phyloP scores from a whole-genome alignment of 2,329 filamentous ascomycete genomes.

The Leptographium galeiforme region DNA sequence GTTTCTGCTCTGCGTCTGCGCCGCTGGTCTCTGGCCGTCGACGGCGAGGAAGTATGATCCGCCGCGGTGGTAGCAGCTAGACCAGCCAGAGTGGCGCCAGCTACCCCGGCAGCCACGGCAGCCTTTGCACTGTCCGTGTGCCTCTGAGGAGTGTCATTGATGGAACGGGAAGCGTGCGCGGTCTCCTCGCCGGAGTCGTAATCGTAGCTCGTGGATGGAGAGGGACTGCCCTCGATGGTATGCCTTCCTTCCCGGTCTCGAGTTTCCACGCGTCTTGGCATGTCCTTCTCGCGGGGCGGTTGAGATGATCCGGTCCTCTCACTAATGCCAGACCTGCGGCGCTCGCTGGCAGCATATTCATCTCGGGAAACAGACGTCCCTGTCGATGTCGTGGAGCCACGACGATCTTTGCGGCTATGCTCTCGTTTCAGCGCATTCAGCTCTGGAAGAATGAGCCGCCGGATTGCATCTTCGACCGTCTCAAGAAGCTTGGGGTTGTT shows the following conservation, averaged over 20 bases:
- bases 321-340: slow-evolving; percentile 46
- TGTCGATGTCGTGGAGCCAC: slow-evolving; percentile 49
- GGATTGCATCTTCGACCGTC: slow-evolving; percentile 87
- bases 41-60: slow-evolving; percentile 25
- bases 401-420: slow-evolving; percentile 61
- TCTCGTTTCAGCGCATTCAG: slow-evolving; percentile 84
- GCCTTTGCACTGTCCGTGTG: slow-evolving; percentile 29
- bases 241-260: slow-evolving; percentile 42
- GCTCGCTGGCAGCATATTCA: slow-evolving; percentile 39
- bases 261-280: slow-evolving; percentile 25
- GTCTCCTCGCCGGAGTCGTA: slow-evolving; percentile 24
- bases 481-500: slow-evolving; percentile 86
- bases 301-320: slow-evolving; percentile 26
- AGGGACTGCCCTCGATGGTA: slow-evolving; percentile 35
- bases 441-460: slow-evolving; percentile 79
- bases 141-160: slow-evolving; percentile 32
- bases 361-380: slow-evolving; percentile 41
- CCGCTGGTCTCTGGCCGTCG: slow-evolving; percentile 37
- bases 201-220: slow-evolving; percentile 17
- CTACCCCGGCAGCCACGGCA: slow-evolving; percentile 28
- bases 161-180: background rate
- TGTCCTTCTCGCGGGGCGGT: slow-evolving; percentile 2
- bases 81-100: slow-evolving; percentile 24
- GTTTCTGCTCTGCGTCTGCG: slow-evolving; percentile 39
- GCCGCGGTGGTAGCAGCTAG: slow-evolving; percentile 21